These are phyloP conservation scores for Ascobolus immersus DNA, from an alignment of 495 filamentous ascomycete species.

Conservation along the genomic window DNA sequence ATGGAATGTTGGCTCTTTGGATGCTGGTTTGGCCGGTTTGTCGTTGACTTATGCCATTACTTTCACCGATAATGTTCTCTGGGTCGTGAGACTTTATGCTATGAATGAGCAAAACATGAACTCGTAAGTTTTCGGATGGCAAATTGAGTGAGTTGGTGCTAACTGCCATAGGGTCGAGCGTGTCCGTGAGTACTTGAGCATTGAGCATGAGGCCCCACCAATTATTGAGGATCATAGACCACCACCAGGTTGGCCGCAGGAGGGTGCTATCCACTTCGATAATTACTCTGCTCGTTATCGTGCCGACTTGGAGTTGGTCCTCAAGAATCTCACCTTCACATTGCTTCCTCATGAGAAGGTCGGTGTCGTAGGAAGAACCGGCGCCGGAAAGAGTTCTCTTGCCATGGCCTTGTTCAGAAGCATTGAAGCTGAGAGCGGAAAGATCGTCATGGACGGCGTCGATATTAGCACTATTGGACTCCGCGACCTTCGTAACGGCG, in stretches of 20 bases:
- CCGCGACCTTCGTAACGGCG: slow-evolving; percentile 69
- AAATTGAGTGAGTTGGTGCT: slow-evolving; percentile 1
- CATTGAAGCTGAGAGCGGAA: slow-evolving; percentile 76
- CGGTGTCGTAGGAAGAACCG: slow-evolving; percentile 87
- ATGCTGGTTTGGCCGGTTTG: slow-evolving; percentile 81
- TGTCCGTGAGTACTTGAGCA: slow-evolving; percentile 86
- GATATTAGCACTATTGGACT: slow-evolving; percentile 76
- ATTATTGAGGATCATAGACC: slow-evolving; percentile 60
- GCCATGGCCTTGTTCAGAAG: slow-evolving; percentile 89
- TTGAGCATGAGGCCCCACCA: slow-evolving; percentile 72
- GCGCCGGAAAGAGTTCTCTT: slow-evolving; percentile 86
- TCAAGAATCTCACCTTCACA: slow-evolving; percentile 72
- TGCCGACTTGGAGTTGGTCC: slow-evolving; percentile 61
- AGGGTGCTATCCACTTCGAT: slow-evolving; percentile 66
- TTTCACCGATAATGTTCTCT: slow-evolving; percentile 90
- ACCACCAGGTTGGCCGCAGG: slow-evolving; percentile 52
- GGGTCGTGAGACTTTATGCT: slow-evolving; percentile 88
- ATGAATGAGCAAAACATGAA: slow-evolving; percentile 99
- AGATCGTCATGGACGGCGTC: slow-evolving; percentile 71
- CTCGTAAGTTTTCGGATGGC: slow-evolving; percentile 20
- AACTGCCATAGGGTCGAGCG: slow-evolving; percentile 43
- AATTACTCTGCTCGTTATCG: slow-evolving; percentile 90
- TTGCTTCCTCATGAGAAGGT: slow-evolving; percentile 96
- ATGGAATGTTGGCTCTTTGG: slow-evolving; percentile 54
- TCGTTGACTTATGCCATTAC: slow-evolving; percentile 95